Evolutionary conservation across 192 early-diverging fungal species (phyloP).

Genomic region (Chytriomyces sp.): DNA sequence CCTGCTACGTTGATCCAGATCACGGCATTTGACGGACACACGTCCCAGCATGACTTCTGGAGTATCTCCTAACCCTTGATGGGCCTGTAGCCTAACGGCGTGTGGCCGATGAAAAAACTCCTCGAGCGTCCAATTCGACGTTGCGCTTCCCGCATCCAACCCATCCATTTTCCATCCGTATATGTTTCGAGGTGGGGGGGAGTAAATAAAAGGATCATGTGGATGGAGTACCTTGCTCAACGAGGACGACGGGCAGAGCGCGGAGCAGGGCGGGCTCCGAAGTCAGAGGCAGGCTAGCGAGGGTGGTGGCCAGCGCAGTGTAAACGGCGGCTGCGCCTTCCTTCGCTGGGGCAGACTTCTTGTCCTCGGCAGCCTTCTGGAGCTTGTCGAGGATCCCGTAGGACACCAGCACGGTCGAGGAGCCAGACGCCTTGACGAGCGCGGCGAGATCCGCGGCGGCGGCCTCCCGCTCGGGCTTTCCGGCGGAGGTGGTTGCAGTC

Average conservation of each 20-base stretch:
- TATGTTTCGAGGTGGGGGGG: too few relatives aligned
- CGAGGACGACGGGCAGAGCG: slow-evolving; percentile 65
- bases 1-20: too few relatives aligned
- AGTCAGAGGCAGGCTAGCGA: slow-evolving; percentile 53
- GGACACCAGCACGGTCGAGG: slow-evolving; percentile 56
- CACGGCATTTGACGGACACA: too few relatives aligned
- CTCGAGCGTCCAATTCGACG: too few relatives aligned
- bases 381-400: slow-evolving; percentile 63
- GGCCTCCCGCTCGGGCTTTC: slow-evolving; percentile 47
- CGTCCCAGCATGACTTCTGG: background rate
- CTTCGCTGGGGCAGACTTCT: too few relatives aligned
- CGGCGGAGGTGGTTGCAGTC: slow-evolving; percentile 35
- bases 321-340: slow-evolving; percentile 65
- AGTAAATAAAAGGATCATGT: too few relatives aligned
- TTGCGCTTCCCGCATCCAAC: too few relatives aligned
- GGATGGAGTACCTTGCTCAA: slow-evolving; percentile 37
- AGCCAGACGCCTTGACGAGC: slow-evolving; percentile 61
- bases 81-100: background rate
- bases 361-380: slow-evolving; percentile 63
- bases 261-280: slow-evolving; percentile 68
- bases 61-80: background rate
- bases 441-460: slow-evolving; percentile 63
- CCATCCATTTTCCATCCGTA: too few relatives aligned
- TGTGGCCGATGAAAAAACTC: background rate
- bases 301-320: slow-evolving; percentile 55